Evolutionary conservation across 2,329 filamentous ascomycete genomes (phyloP), one percentile per base, ranked within the genome.

Genomic region (Pseudopithomyces maydicus): DNA sequence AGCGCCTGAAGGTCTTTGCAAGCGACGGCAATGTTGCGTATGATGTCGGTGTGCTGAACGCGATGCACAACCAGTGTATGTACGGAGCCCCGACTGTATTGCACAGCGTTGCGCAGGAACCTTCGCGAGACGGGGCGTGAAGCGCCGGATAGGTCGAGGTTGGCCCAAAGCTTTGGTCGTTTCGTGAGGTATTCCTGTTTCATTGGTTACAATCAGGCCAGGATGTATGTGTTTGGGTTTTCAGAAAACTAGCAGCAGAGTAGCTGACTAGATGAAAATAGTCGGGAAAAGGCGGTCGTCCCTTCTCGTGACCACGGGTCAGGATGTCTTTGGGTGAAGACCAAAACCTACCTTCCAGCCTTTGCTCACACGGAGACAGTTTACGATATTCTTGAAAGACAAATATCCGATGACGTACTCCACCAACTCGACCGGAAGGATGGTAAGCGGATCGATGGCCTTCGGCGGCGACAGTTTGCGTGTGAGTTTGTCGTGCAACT

Each of bases 401-500:
- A 87, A 74, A 58, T 83, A 75, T 10, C 74, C 71, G n/a, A 87
- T 65, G 1, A 86, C 73, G 66, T 82, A 76, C 35, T 79, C 76
- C 5, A 80, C 80, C 22, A 87, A 66, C 64, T 88, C 85, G 1
- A 81, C 68, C 0, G 85, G 85, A 7, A 88, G 69, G 5, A 81
- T 64, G 2, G 75, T 78, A 39, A 87, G 79, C 0, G 85, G 85
- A 62, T 88, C 80, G 20, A 79, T 67, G 41, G 77, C 76, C 42
- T 74, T 78, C 11, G 74, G 68, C 14, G 79, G 79, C 7, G 76
- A 76, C 2, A 81, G 63, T 55, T 77, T 67, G 36, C 69, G 67
- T 15, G 73, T 74, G 6, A 85, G 71, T 48, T 81, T 81, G 54
- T 80, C 75, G 55, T 82, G 80, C n/a, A 81, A 66, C 55, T 77